Conservation (phyloP, 495 filamentous ascomycete species). For the Neurospora discreta region DNA sequence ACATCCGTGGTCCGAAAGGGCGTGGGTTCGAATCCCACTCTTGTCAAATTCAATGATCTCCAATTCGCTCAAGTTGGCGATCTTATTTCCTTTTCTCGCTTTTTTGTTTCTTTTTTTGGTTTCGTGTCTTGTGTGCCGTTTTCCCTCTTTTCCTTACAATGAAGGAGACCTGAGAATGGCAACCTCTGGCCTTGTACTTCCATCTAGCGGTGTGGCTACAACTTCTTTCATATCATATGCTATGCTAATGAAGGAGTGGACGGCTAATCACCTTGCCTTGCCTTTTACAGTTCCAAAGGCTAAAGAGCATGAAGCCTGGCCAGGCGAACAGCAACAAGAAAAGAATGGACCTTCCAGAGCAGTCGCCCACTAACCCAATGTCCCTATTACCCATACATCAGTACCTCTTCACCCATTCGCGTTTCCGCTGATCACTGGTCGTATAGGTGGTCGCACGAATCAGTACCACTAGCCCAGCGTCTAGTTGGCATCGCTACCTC, state of each 20-base stretch:
- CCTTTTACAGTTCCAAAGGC: neutral
- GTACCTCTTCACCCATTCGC: neutral
- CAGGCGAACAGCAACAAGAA: neutral
- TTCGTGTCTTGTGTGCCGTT: neutral
- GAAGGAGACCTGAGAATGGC: no score
- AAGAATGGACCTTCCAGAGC: neutral
- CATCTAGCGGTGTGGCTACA: neutral
- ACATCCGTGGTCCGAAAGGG: conserved; percentile 21
- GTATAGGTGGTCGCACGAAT: no score
- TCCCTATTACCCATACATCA: neutral
- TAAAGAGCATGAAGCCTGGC: neutral
- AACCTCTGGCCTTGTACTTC: no score
- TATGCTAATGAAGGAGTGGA: neutral
- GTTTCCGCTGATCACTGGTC: neutral
- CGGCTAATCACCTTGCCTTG: neutral
- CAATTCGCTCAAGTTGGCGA: neutral
- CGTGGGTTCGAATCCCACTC: conserved; percentile 29
- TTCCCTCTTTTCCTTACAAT: neutral
- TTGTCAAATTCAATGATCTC: conserved; percentile 6
- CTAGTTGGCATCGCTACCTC: neutral
- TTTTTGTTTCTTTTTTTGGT: neutral
- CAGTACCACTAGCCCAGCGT: neutral
- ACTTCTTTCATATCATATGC: neutral
- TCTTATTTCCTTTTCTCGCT: neutral
- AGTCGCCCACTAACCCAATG: neutral